phyloP scores from a whole-genome alignment of 441 rosid genomes.

The Brassica balearica region DNA sequence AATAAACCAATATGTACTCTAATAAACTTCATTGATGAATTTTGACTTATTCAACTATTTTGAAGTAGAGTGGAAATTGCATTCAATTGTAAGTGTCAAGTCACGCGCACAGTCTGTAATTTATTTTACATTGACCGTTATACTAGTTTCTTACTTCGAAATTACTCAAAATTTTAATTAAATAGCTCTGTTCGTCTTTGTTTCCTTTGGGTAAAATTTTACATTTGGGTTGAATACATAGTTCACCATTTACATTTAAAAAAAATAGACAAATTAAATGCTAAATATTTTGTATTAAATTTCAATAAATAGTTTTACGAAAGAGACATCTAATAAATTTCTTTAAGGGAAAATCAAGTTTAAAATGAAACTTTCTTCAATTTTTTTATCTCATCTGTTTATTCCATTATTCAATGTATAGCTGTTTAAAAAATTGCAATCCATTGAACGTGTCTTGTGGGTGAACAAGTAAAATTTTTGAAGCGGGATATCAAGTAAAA shows the following conservation, averaged over 20 bases:
- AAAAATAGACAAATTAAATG: no score
- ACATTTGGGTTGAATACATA: background rate
- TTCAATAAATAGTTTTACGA: background rate
- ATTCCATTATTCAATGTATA: background rate
- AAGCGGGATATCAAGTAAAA: background rate
- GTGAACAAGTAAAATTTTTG: background rate
- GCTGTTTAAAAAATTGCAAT: background rate
- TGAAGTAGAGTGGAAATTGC: slow-evolving; percentile 6
- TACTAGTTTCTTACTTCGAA: slow-evolving; percentile 6
- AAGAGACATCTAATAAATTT: background rate
- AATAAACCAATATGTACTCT: no score
- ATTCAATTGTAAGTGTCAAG: background rate
- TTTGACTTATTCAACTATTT: background rate
- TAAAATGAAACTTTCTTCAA: background rate
- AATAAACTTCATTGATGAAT: no score
- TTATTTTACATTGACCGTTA: slow-evolving; percentile 2
- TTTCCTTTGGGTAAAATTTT: background rate
- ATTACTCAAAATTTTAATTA: background rate
- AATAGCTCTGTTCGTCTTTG: background rate
- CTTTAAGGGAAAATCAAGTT: background rate
- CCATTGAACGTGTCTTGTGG: background rate
- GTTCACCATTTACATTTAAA: no score
- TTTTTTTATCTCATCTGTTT: background rate
- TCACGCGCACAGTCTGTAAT: slow-evolving; percentile 23
- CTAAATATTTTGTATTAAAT: background rate